phyloP scores from a whole-genome alignment of 208 protist species.

The Crithidia acanthocephali region DNA sequence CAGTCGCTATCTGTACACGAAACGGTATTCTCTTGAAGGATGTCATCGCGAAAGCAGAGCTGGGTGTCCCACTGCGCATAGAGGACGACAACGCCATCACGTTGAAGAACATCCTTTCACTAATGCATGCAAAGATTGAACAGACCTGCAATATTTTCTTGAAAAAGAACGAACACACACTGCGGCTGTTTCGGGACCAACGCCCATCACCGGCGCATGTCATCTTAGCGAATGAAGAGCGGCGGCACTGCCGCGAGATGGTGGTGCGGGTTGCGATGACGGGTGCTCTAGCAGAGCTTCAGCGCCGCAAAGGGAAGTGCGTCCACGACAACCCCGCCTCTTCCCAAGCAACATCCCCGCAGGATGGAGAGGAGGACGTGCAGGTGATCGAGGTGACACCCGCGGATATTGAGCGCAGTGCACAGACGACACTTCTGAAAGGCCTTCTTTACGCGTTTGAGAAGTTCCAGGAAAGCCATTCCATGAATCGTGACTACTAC shows the following conservation, averaged over 20 bases:
- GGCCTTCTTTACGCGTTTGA: constrained; percentile 83
- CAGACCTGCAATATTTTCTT: constrained; percentile 16
- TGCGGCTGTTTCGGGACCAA: constrained; percentile 21
- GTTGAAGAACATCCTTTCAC: constrained; percentile 9
- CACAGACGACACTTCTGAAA: constrained; percentile 58
- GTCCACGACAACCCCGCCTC: constrained; percentile 11
- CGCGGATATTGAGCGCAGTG: constrained; percentile 37
- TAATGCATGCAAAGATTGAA: constrained; percentile 12
- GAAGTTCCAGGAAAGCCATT: constrained; percentile 74
- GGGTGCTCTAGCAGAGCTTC: constrained; percentile 54
- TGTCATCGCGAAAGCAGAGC: constrained; percentile 32
- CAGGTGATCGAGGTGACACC: constrained; percentile 3
- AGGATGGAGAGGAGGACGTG: background rate
- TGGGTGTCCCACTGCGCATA: constrained; percentile 29
- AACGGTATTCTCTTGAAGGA: constrained; percentile 34
- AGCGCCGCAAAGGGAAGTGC: constrained; percentile 28
- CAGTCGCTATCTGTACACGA: constrained; percentile 30
- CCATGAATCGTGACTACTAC: constrained; percentile 77
- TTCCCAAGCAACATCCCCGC: background rate
- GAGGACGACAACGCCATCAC: constrained; percentile 19
- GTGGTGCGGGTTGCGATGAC: constrained; percentile 63
- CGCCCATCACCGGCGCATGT: constrained; percentile 2
- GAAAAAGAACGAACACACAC: background rate
- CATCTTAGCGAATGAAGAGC: constrained; percentile 42
- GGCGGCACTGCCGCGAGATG: constrained; percentile 46